Base-by-base conservation (phyloP, 352 stramenopile genomes). In the Pythium volutum region DNA sequence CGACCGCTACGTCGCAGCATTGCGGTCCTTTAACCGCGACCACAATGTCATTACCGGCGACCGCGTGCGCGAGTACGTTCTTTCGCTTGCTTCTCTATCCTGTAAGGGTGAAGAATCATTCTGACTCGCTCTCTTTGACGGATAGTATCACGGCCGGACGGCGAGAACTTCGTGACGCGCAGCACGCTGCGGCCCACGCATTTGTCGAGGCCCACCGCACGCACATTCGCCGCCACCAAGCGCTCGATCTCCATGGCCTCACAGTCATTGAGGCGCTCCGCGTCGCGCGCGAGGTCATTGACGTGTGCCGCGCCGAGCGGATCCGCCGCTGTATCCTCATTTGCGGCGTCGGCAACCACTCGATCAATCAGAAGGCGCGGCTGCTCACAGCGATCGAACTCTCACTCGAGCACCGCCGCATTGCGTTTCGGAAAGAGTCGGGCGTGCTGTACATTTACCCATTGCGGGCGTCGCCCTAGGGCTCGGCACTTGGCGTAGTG, bases 251-350 rank as follows among this genome's bases (percentile, higher is more conserved):
- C 26, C 81, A 89, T 51, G 77, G 79, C 1, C 72, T 88, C 61
- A 85, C 82, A 36, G 79, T 91, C 29, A 76, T 88, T 67, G 76
- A 91, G 55, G 70, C 79, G 34, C 64, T 88, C 8, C 81, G 79
- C 59, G 70, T 91, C 11, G 66, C 71, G 23, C 70, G 75, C 29
- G 77, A 88, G 53, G 69, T 78, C 9, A 79, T 91, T 45, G 75
- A 78, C 26, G 81, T 85, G 20, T 89, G 81, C 62, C 69, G 79
- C 15, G 36, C 65, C 20, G 73, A 86, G 47, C 79, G 76, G 27
- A 88, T 89, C 53, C 79, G 77, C 18, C 74, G 75, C 14, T 91
- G 78, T 42, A 60, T 79, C 20, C 58, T 91, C 46, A 88, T 91
- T 36, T 82, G 74, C 39, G 81, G 81, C 27, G 70, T 85, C 7